phyloP scores from a whole-genome alignment of 805 yeast species.

The Millerozyma acaciae region DNA sequence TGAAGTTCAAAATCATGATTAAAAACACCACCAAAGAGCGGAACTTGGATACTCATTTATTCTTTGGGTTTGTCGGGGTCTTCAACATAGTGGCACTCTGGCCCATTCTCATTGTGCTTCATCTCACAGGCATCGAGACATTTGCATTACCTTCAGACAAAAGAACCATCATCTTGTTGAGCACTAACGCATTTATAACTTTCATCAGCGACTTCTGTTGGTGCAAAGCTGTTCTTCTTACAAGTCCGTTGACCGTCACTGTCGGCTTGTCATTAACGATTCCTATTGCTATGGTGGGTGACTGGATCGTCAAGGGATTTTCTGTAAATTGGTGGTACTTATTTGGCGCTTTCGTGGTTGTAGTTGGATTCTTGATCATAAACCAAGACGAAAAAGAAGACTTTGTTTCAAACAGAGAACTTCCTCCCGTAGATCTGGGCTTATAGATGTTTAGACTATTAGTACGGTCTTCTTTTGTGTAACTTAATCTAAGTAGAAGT shows the following conservation, averaged over 20 bases:
- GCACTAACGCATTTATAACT: slow-evolving; percentile 70
- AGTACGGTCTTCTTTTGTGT: background rate
- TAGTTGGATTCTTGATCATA: slow-evolving; percentile 77
- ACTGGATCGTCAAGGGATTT: slow-evolving; percentile 66
- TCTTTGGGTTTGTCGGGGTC: slow-evolving; percentile 93
- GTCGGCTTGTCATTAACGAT: slow-evolving; percentile 92
- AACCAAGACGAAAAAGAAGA: slow-evolving; percentile 76
- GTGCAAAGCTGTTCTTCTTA: slow-evolving; percentile 92
- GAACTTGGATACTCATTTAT: slow-evolving; percentile 75
- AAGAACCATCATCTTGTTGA: slow-evolving; percentile 41
- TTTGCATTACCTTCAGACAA: slow-evolving; percentile 68
- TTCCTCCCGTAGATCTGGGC: background rate
- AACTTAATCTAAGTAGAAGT: background rate
- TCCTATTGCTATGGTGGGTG: slow-evolving; percentile 93
- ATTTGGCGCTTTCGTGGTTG: slow-evolving; percentile 76
- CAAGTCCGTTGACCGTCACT: slow-evolving; percentile 93
- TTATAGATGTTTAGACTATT: background rate
- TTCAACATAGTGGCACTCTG: slow-evolving; percentile 71
- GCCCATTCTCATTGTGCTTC: slow-evolving; percentile 73
- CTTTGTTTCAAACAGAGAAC: slow-evolving; percentile 16
- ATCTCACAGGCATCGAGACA: slow-evolving; percentile 60
- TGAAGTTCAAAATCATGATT: slow-evolving; percentile 60
- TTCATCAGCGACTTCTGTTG: slow-evolving; percentile 89
- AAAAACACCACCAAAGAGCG: slow-evolving; percentile 55
- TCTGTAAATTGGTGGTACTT: slow-evolving; percentile 59